Evolutionary conservation across 192 early-diverging fungal genomes (phyloP), one percentile per base, ranked within the genome.

Genomic region (Coemansia sp.): DNA sequence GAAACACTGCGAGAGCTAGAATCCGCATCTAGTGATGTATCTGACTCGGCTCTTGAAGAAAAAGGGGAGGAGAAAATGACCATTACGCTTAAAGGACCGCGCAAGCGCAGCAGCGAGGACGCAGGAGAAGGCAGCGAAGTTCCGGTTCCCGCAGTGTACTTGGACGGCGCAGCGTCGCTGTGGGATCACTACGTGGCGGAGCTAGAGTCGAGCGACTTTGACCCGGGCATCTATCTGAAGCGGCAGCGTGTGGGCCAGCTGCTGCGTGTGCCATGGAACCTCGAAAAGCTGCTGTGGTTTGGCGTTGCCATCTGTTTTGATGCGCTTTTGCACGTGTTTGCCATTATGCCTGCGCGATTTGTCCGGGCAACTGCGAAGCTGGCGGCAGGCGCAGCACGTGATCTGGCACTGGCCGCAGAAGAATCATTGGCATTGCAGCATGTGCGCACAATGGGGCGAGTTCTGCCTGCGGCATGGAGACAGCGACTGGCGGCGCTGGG

Each of bases 211-310:
- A 69, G 59, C 52, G 91, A 91, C 29, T 87, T 85, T 71, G 89
- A 92, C 60, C 68, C 82, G 18, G 83, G 83, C n/a, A 85, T 90
- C 58, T 91, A 93, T 38, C 60, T 92, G n/a, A 97, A 96, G 74
- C 82, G 88, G 19, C 92, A 96, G 73, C 72, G 94, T 8, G 82
- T 97, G 18, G 83, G 85, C 59, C 95, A 97, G 78, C 90, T 96
- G 75, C 79, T 97, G 58, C 85, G 76, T 14, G 90, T 98, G 14
- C 96, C 96, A 3, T 85, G 81, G 52, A 89, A 94, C 52, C 84
- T 97, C 55, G 96, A 98, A 69, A 96, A 94, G 89, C 85, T 98
- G 61, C 82, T 98, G 84, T 82, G 86, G 23, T 92, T 98, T 83
- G 97, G 97, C 14, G 89, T 89, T 37, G 75, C 93, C 26, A 89